Conservation (phyloP, 1,284 basidiomycete species). For the Tilletia indica region DNA sequence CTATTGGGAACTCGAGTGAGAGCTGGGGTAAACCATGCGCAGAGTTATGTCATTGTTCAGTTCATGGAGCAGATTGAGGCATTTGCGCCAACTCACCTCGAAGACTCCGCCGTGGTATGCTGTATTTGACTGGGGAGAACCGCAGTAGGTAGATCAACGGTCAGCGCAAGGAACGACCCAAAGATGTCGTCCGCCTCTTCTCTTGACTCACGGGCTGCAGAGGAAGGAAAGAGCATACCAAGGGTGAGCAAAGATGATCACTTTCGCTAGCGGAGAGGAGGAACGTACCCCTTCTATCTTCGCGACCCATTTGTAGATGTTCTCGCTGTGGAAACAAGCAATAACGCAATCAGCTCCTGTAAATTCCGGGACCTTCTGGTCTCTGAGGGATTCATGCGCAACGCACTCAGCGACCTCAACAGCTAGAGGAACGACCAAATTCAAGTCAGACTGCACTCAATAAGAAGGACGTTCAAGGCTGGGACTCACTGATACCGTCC, state of each 20-base stretch:
- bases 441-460: too few species aligned
- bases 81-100: conserved; percentile 19
- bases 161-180: too few species aligned
- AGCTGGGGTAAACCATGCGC: conserved; percentile 20
- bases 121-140: conserved; percentile 22
- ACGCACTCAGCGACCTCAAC: conserved; percentile 38
- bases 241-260: background rate
- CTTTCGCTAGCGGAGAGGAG: background rate
- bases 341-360: background rate
- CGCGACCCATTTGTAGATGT: conserved; percentile 49
- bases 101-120: conserved; percentile 52
- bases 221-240: background rate
- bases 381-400: background rate
- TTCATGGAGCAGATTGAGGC: background rate
- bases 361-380: too few species aligned
- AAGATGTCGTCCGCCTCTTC: too few species aligned
- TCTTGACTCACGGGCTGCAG: background rate
- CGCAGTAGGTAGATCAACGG: background rate
- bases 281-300: conserved; percentile 31
- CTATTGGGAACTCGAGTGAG: conserved; percentile 53
- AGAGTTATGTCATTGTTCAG: background rate
- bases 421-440: conserved; percentile 13
- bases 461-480: background rate
- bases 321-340: conserved; percentile 18
- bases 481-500: conserved; percentile 32